Conservation (phyloP, 257 asterid species). For the Parsonsia alboflavescens region DNA sequence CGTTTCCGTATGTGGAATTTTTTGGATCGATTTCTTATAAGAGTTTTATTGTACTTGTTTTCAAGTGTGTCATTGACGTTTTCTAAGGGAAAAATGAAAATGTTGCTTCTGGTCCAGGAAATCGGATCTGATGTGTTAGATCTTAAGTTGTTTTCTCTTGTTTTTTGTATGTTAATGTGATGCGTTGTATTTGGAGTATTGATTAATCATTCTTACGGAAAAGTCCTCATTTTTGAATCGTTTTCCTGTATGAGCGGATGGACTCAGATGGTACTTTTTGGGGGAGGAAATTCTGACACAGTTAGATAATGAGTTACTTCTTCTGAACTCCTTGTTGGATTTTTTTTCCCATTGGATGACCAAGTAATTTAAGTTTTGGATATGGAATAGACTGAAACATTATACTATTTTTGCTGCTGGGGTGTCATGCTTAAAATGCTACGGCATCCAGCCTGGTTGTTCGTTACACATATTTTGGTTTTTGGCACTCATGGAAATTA, state of each 20-base stretch:
- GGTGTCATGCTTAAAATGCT: background rate
- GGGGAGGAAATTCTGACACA: background rate
- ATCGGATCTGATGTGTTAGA: slow-evolving; percentile 6
- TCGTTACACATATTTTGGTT: background rate
- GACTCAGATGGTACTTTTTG: background rate
- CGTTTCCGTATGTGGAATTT: background rate
- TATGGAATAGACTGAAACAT: background rate
- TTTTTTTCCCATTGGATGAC: background rate
- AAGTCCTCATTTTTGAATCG: background rate
- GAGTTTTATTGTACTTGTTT: background rate
- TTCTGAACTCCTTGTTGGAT: background rate
- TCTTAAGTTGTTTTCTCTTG: background rate
- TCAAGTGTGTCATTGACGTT: background rate
- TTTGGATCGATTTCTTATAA: background rate
- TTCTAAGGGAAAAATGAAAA: no score
- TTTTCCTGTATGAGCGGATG: background rate
- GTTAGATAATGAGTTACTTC: background rate
- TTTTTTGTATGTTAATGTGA: background rate
- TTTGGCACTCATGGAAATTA: no score
- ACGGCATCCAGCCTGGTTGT: background rate
- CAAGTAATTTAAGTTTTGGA: background rate
- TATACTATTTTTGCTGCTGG: background rate
- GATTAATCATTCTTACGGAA: background rate
- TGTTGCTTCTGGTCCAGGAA: background rate
- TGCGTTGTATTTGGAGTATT: background rate